Evolutionary conservation across 2,329 filamentous ascomycete genomes (phyloP), one percentile per base, ranked within the genome.

Genomic region (Claviceps citrina): DNA sequence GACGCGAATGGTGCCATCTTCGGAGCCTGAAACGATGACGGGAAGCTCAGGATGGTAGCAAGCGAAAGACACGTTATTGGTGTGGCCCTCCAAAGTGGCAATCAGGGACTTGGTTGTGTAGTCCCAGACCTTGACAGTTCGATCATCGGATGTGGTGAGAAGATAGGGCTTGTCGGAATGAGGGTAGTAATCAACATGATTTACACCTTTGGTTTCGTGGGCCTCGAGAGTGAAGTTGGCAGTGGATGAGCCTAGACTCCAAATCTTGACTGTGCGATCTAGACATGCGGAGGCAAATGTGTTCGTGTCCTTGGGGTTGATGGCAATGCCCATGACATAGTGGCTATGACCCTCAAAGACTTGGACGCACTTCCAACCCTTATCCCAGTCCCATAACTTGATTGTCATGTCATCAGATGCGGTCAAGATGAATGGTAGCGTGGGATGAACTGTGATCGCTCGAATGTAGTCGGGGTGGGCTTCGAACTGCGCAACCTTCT

Each of bases 321-420:
- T 94, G 38, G 89, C 81, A 47, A 96, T 70, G 22, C 85, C 85
- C 89, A 96, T 95, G 47, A 94, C 89, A 50, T 93, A 94, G 66
- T 93, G 91, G 51, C 80, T 83, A 59, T 98, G 93, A 24, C 91
- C 91, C 60, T 96, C 89, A 54, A 95, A 98, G 33, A 93, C 77
- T 61, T 94, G 86, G 25, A 96, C 84, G 57, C 89, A 96, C 62
- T 95, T 94, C 91, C 91, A 98, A 51, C 78, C 78, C 62, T 91
- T 93, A 53, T 98, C 91, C 91, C 91, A 98, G 60, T 98, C 87
- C 87, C 91, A 98, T 38, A 95, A 71, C 71, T 91, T 94, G 58
- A 95, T 94, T 42, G 86, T 94, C 86, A 94, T 93, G 59, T 95
- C 87, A 81, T 95, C 87, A 47, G 84, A 91, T 47, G 91, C 91